Evolutionary conservation across 1,284 basidiomycete species (phyloP), one percentile per base, ranked within the genome.

Genomic region (Meira miltonrushii): DNA sequence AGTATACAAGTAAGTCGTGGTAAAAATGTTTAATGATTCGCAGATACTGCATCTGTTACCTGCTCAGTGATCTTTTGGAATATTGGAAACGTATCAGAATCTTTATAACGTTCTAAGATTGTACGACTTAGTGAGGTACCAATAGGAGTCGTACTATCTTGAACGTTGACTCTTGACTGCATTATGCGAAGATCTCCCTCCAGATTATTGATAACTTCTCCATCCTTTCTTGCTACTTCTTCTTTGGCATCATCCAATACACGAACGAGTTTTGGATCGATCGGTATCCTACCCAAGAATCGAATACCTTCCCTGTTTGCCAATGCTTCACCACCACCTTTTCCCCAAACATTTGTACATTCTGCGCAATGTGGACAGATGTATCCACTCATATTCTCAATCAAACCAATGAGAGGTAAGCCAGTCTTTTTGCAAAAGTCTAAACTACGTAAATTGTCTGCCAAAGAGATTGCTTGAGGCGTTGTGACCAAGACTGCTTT

Each of bases 351-450:
- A 75, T 95, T 92, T 79, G 87, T 92, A 67, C 96, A 84, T 79
- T 97, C 92, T 23, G 88, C 88, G 59, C 80, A 81, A 61, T 81
- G 80, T 21, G 94, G 94, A 75, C 95, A 99, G 10, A 90, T 89
- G 80, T 96, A 98, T 43, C 95, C 95, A 60, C 91, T 91, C 95
- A 98, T 97, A 80, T 98, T 99, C 78, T 98, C 95, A 63, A 99
- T 87, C 53, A 99, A 80, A 6, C 95, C 95, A 49, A 96, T 81
- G n/a, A 99, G 87, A 4, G 89, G 91, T 9, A 98, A 82, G 37
- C 84, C 82, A 51, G 92, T 88, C 23, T 91, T 86, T 17, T 87
- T 86, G 12, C 93, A 90, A 80, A 99, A 98, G 46, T 92, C 93
- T 58, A 98, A 83, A 65, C 90, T 94, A 80, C 98, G 96, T 81